Conservation (phyloP, 2,329 filamentous ascomycete species). For the Bimuria novae-zelandiae region DNA sequence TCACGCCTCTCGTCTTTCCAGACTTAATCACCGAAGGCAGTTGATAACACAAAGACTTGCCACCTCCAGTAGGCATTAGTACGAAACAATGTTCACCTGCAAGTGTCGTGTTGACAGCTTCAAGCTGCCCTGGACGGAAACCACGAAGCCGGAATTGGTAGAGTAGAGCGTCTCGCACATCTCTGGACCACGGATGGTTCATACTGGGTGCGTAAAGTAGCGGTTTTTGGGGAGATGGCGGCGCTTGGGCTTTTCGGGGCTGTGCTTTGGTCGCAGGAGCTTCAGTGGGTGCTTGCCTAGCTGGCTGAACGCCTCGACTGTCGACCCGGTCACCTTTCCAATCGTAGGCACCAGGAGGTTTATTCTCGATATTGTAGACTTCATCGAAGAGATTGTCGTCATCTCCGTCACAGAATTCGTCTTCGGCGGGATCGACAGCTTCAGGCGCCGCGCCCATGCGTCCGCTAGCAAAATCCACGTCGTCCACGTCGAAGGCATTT, state of each 20-base stretch:
- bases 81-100: constrained; percentile 89
- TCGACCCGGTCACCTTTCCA: constrained; percentile 35
- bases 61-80: constrained; percentile 95
- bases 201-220: constrained; percentile 33
- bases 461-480: constrained; percentile 25
- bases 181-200: constrained; percentile 74
- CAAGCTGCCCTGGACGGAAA: constrained; percentile 88
- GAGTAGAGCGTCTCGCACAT: constrained; percentile 80
- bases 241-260: constrained; percentile 19
- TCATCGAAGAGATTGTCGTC: constrained; percentile 46
- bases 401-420: constrained; percentile 37
- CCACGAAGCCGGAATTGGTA: constrained; percentile 82
- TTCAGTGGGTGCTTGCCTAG: constrained; percentile 39
- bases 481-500: constrained; percentile 34
- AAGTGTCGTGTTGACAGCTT: constrained; percentile 94
- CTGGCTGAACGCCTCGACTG: constrained; percentile 14
- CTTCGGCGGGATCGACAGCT: constrained; percentile 20
- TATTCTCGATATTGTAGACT: constrained; percentile 50
- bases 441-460: constrained; percentile 26
- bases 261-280: constrained; percentile 27
- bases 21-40: constrained; percentile 82
- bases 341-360: constrained; percentile 31
- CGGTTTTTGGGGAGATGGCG: constrained; percentile 35
- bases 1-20: constrained; percentile 83
- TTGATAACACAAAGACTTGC: constrained; percentile 97